Percentiles rank a stretch among this genome's conserved stretches.
These are phyloP conservation scores for Thermochaetoides thermophila DNA, from an alignment of 495 filamentous ascomycete species.

Conservation along the genomic window DNA sequence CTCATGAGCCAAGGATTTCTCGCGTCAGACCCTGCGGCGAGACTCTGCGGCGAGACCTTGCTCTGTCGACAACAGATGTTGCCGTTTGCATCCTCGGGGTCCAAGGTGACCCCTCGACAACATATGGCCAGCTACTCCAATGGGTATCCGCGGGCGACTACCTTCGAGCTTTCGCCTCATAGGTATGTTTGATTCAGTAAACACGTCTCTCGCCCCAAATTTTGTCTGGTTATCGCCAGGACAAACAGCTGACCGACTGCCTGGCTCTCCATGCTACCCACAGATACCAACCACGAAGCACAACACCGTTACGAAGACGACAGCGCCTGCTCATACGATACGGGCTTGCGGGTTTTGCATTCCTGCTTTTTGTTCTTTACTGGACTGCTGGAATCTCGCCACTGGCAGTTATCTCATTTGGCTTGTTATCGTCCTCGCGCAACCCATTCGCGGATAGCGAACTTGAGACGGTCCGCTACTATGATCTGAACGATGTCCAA, in stretches of 20 bases:
- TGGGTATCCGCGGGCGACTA: slow-evolving; percentile 55
- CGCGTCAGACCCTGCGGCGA: slow-evolving; percentile 3
- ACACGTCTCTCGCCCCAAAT: too few relatives aligned
- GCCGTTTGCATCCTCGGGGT: slow-evolving; percentile 28
- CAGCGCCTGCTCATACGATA: slow-evolving; percentile 59
- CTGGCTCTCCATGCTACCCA: not conserved
- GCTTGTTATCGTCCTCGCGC: slow-evolving; percentile 49
- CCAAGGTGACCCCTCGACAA: slow-evolving; percentile 44
- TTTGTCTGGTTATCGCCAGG: too few relatives aligned
- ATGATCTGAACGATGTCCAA: slow-evolving; percentile 82
- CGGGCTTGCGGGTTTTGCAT: too few relatives aligned
- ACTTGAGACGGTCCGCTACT: slow-evolving; percentile 88
- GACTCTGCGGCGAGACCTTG: too few relatives aligned
- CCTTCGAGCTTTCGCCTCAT: slow-evolving; percentile 81
- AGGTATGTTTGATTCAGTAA: slow-evolving; percentile 44
- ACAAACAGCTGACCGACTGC: slow-evolving; percentile 1
- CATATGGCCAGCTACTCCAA: slow-evolving; percentile 56
- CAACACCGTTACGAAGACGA: slow-evolving; percentile 61
- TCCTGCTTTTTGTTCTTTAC: slow-evolving; percentile 47
- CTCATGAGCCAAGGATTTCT: slow-evolving; percentile 6
- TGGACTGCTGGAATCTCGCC: slow-evolving; percentile 47
- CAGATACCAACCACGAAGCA: slow-evolving; percentile 74
- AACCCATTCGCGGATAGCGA: slow-evolving; percentile 58
- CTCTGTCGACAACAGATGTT: slow-evolving; percentile 20
- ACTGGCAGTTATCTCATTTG: slow-evolving; percentile 57